Base-by-base conservation (phyloP, 495 filamentous ascomycete genomes). In the Penicillium pulvis region DNA sequence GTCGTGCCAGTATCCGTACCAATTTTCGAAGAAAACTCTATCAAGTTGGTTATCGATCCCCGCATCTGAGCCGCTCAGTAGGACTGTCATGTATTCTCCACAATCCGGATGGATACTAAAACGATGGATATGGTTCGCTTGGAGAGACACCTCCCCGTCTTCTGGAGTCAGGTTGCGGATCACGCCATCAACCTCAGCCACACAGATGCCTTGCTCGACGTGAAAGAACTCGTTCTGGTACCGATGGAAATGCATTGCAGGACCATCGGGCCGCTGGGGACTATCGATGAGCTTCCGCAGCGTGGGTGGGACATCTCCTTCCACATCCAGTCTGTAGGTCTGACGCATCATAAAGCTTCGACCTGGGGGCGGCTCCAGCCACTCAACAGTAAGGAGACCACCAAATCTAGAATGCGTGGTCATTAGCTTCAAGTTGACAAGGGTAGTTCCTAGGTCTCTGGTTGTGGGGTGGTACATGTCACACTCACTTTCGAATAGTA, bases 1-100 rank as follows among this genome's bases (percentile, higher is more conserved):
- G 44, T 76, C 73, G 53, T 83, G 77, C 66, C 79, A 79, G 52
- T 81, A 81, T 20, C 69, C 73, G 59, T 83, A 83, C 80, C 79
- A 83, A 49, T 83, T 83, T 66, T 82, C 73, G 44, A 83, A 83
- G 67, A 83, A 83, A 31, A 77, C 62, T 1, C 64, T 69, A 66
- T 83, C 76, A 4, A 81, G 71, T 56, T 63, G 56, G 41, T 59
- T 50, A 24, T 63, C 60, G 8, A 48, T 53, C 2, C 60, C 60
- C 0, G 60, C 41, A 31, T 63, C 60, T 3, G 60, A 59, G 0
- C 42, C 60, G 50, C 60, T 63, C 17, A 63, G 52, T 12, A 36
- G 19, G 3, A 63, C 47, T 0, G 52, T 59, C 60, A 63, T 63
- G 36, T 14, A 35, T 26, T 59, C 56, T 3, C 14, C 17, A 2